A percentile compares a stretch with the other conserved stretches of the same genome.
phyloP scores from a whole-genome alignment of 1,284 basidiomycete genomes.

The Quambalaria eucalypti region DNA sequence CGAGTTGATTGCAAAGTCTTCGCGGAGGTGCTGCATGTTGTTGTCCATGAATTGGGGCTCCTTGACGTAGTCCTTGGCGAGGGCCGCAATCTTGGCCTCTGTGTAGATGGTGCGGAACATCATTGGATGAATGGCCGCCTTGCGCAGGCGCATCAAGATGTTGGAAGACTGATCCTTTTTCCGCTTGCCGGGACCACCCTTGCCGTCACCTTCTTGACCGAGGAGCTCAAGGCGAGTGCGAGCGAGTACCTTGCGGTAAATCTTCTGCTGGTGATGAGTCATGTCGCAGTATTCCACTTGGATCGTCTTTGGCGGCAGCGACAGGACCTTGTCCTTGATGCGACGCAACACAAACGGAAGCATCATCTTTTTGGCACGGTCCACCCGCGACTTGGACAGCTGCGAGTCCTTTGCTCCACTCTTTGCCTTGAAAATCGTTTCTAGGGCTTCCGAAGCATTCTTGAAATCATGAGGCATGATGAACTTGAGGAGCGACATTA shows the following conservation, averaged over 20 bases:
- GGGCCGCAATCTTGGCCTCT: conserved; percentile 62
- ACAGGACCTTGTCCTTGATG: conserved; percentile 77
- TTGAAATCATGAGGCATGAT: conserved; percentile 86
- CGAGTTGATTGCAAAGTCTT: conserved; percentile 46
- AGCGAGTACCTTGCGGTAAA: conserved; percentile 76
- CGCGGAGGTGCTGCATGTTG: conserved; percentile 36
- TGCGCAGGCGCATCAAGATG: conserved; percentile 89
- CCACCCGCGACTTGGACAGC: conserved; percentile 79
- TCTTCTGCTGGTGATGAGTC: conserved; percentile 69
- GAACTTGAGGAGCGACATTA: conserved; percentile 88
- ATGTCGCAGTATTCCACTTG: conserved; percentile 89
- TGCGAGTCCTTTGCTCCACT: conserved; percentile 46
- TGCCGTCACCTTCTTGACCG: conserved; percentile 4
- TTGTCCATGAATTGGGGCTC: conserved; percentile 60
- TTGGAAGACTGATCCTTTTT: conserved; percentile 50
- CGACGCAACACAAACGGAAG: conserved; percentile 93
- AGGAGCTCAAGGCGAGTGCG: conserved; percentile 73
- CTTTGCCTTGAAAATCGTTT: conserved; percentile 92
- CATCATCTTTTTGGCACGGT: conserved; percentile 96
- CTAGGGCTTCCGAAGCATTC: conserved; percentile 63
- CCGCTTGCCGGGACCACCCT: conserved; percentile 9
- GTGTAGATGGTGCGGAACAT: conserved; percentile 79
- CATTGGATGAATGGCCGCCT: conserved; percentile 92
- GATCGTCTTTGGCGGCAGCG: conserved; percentile 82
- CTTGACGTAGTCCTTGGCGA: conserved; percentile 75